Base-by-base conservation (phyloP, 371 early-diverging fungal genomes). In the Haplosporangium sp. region DNA sequence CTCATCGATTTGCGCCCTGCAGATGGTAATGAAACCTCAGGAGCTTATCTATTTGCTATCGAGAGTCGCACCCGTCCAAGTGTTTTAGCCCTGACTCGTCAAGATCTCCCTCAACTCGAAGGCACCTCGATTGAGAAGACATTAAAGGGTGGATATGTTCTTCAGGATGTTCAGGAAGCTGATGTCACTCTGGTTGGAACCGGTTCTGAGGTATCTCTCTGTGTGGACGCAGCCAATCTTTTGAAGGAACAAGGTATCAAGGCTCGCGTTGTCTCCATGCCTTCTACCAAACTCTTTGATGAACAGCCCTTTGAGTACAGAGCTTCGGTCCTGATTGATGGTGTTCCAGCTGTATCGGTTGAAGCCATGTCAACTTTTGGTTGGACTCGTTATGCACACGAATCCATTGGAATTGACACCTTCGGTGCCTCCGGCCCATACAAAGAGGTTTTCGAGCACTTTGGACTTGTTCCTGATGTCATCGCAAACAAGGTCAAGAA, bases 21-120 rank as follows among this genome's bases (percentile, higher is more conserved):
- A 61, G 99, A 99, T 84, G 98, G 99, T 60, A 96, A 96, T 76
- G 99, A 99, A 84, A 93, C 93, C 38, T 95, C 97, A 37, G 99
- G 96, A 65, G 91, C 96, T 9, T 98, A 97, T 85, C 71, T 92
- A 34, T 90, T 89, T 27, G 98, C 98, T 45, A 84, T 98, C 45
- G 86, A 89, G 73, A 84, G 89, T 83, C 67, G 74, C 52, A 70
- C 88, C 45, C 89, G 93, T 7, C 99, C 99, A 20, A 91, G 96
- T 44, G 95, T 97, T 20, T 77, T 99, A 67, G 91, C 95, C 52
- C 88, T 99, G 74, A 92, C 98, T 39, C 96, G 99, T 71, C 99
- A 99, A 86, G 96, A 96, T 81, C 81, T 99, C 69, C 96, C 98
- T 57, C 95, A 96, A 65, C 88, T 99, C 8, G 90, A 90, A 66